phyloP scores from a whole-genome alignment of 2,329 filamentous ascomycete species.

The Zymoseptoria crescenta region DNA sequence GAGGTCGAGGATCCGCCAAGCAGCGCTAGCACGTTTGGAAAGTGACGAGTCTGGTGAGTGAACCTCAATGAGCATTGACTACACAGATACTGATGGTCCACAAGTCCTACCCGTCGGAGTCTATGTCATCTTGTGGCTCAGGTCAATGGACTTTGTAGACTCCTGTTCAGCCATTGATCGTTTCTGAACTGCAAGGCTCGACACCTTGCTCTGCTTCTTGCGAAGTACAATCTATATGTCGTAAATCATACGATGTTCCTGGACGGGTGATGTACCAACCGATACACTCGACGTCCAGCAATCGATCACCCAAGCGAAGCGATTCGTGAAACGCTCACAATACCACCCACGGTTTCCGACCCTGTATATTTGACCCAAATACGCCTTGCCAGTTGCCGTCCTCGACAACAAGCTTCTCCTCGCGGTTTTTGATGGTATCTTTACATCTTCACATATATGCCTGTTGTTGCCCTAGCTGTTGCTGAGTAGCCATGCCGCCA shows the following conservation, averaged over 20 bases:
- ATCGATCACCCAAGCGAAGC: not conserved
- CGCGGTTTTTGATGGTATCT: not conserved
- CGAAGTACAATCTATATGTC: not conserved
- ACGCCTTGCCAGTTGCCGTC: not conserved
- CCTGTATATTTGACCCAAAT: not conserved
- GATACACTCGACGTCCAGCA: not conserved
- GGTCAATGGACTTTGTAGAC: not conserved
- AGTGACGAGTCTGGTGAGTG: not conserved
- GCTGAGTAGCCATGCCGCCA: not conserved
- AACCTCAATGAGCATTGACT: not conserved
- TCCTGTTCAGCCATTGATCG: not conserved
- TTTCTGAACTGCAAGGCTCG: not conserved
- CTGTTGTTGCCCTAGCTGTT: not conserved
- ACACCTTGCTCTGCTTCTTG: not conserved
- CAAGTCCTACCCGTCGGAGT: not conserved
- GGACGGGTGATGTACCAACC: not conserved
- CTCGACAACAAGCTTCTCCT: not conserved
- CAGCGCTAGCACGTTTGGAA: not conserved
- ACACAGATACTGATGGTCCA: not conserved
- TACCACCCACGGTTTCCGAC: not conserved
- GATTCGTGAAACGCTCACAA: not conserved
- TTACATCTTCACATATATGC: not conserved
- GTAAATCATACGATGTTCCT: not conserved
- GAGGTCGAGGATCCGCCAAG: not conserved
- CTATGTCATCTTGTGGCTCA: not conserved